Percentiles rank a stretch among this genome's conserved stretches.
Conservation (phyloP, 2,329 filamentous ascomycete species). For the Colletotrichum gloeosporioides region DNA sequence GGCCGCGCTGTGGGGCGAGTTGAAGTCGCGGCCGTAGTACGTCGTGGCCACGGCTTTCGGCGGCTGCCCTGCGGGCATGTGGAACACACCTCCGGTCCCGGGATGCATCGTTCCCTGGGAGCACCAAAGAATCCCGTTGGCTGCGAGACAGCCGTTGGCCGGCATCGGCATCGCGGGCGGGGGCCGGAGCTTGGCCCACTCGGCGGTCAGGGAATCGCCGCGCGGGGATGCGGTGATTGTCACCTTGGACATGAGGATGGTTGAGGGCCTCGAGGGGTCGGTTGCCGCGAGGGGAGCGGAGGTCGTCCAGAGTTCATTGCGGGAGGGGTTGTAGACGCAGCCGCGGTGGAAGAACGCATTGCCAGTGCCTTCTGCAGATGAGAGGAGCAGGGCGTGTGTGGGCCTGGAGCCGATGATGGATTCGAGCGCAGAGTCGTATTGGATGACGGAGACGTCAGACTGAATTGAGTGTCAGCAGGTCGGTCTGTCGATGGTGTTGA, state of each 20-base stretch:
- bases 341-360: slow-evolving; percentile 53
- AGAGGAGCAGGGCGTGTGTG: slow-evolving; percentile 45
- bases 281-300: slow-evolving; percentile 46
- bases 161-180: slow-evolving; percentile 51
- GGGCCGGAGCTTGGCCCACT: slow-evolving; percentile 47
- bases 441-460: slow-evolving; percentile 33
- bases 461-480: not conserved
- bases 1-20: slow-evolving; percentile 49
- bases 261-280: slow-evolving; percentile 41
- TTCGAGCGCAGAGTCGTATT: slow-evolving; percentile 42
- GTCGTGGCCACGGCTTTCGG: slow-evolving; percentile 43
- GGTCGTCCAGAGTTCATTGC: slow-evolving; percentile 50
- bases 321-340: slow-evolving; percentile 44
- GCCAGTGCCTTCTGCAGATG: slow-evolving; percentile 40
- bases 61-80: slow-evolving; percentile 22
- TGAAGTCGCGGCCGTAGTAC: slow-evolving; percentile 51
- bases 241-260: slow-evolving; percentile 51
- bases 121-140: slow-evolving; percentile 48
- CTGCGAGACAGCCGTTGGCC: slow-evolving; percentile 42
- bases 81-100: slow-evolving; percentile 13
- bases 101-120: slow-evolving; percentile 38
- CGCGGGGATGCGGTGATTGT: slow-evolving; percentile 31
- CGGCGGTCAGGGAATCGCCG: slow-evolving; percentile 33
- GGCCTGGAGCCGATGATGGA: slow-evolving; percentile 36
- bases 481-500: not conserved